These are phyloP conservation scores for Aureobasidium uvarum DNA, from an alignment of 2,329 filamentous ascomycete species.

Conservation along the genomic window DNA sequence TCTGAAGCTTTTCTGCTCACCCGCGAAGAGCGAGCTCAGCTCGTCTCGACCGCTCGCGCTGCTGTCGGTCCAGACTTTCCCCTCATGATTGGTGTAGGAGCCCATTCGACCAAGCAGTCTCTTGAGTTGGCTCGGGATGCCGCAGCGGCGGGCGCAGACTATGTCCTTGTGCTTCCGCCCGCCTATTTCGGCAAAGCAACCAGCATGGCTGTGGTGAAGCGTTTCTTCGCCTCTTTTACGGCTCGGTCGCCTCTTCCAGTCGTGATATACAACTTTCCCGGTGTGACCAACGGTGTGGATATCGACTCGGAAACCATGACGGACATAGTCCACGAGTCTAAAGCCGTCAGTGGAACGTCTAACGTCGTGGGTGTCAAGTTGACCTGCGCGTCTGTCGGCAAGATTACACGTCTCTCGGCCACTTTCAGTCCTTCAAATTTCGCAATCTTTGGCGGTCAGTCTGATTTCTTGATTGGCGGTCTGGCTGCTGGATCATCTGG, in stretches of 20 bases:
- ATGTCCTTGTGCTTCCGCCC: slow-evolving; percentile 46
- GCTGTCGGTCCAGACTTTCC: slow-evolving; percentile 45
- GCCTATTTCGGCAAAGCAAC: slow-evolving; percentile 48
- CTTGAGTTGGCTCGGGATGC: slow-evolving; percentile 46
- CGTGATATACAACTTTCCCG: slow-evolving; percentile 70
- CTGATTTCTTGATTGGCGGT: slow-evolving; percentile 60
- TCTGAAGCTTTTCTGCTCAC: slow-evolving; percentile 50
- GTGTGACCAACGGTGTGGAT: slow-evolving; percentile 65
- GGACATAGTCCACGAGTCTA: slow-evolving; percentile 48
- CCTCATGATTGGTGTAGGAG: slow-evolving; percentile 46
- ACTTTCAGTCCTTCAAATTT: slow-evolving; percentile 57
- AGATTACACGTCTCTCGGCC: slow-evolving; percentile 57
- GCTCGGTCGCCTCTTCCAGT: slow-evolving; percentile 61
- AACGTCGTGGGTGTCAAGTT: slow-evolving; percentile 66
- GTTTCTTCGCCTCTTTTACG: slow-evolving; percentile 53
- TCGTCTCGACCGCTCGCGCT: slow-evolving; percentile 40
- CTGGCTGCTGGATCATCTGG: slow-evolving; percentile 50
- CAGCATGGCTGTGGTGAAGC: slow-evolving; percentile 43
- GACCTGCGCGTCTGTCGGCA: slow-evolving; percentile 62
- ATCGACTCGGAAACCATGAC: slow-evolving; percentile 62
- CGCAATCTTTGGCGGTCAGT: slow-evolving; percentile 65
- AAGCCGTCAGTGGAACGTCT: slow-evolving; percentile 36
- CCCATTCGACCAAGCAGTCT: slow-evolving; percentile 46
- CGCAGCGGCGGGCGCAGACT: slow-evolving; percentile 43
- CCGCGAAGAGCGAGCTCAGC: slow-evolving; percentile 42